These are phyloP conservation scores for Thymus quinquecostatus DNA, from an alignment of 257 asterid genomes.

Conservation along the genomic window DNA sequence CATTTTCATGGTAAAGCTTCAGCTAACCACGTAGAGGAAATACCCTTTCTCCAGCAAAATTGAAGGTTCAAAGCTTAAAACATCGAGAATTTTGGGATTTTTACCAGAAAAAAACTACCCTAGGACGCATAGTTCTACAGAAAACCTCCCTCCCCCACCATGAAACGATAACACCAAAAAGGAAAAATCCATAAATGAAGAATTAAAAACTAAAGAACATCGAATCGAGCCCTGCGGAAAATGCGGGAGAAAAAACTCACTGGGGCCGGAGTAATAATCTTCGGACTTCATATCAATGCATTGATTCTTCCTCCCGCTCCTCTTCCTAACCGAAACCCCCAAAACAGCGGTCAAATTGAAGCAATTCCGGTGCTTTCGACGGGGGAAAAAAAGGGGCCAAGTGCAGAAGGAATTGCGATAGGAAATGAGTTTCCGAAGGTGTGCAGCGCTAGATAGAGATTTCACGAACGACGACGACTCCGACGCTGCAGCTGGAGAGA, in stretches of 20 bases:
- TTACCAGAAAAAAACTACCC: not conserved
- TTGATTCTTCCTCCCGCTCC: conserved; percentile 23
- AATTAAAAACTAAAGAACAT: not conserved
- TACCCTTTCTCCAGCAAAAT: conserved; percentile 19
- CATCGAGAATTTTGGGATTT: not conserved
- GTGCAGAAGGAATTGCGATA: not conserved
- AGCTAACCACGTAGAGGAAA: conserved; percentile 8
- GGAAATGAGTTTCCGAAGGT: conserved; percentile 13
- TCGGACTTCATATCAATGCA: conserved; percentile 50
- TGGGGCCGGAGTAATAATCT: conserved; percentile 41
- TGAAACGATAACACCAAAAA: not conserved
- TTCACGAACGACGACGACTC: conserved; percentile 28
- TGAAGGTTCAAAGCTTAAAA: conserved; percentile 8
- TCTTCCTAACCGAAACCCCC: conserved; percentile 23
- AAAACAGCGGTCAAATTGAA: conserved; percentile 22
- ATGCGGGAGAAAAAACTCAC: conserved; percentile 35
- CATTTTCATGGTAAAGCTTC: conserved; percentile 1
- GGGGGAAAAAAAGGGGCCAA: not conserved
- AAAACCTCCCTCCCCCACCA: not conserved
- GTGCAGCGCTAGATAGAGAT: conserved; percentile 23
- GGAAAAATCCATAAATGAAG: not conserved
- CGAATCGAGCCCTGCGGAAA: not conserved
- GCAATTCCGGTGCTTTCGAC: not conserved
- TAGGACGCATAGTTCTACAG: not conserved
- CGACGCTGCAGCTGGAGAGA: conserved; percentile 35